Conservation (phyloP, 176 grass and related monocot species). For the Urochloa ruziziensis region DNA sequence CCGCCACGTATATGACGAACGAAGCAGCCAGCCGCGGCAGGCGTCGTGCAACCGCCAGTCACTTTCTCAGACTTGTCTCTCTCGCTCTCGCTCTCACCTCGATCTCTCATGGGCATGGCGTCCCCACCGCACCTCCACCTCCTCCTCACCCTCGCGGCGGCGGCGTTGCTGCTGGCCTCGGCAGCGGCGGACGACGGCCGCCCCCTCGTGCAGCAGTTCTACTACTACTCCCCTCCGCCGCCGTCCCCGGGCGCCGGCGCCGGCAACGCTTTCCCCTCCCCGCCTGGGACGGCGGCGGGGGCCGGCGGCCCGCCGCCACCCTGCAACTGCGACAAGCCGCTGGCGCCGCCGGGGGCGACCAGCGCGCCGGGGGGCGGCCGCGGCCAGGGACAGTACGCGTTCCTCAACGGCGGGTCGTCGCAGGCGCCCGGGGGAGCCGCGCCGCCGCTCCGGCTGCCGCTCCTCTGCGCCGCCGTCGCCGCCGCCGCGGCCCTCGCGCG, state of each 20-base stretch:
- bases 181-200: conserved; percentile 1
- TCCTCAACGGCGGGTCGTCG: conserved; percentile 30
- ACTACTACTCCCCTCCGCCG: conserved; percentile 57
- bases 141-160: neutral
- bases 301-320: neutral
- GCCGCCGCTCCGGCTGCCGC: neutral
- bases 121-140: too few species aligned
- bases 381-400: neutral
- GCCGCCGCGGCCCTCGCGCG: neutral
- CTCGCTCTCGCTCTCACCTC: neutral
- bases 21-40: too few species aligned
- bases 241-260: neutral
- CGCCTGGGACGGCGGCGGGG: neutral
- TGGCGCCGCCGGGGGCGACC: neutral
- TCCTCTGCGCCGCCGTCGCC: neutral
- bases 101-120: neutral
- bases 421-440: neutral
- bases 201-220: conserved; percentile 15
- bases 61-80: too few species aligned
- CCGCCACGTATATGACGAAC: neutral
- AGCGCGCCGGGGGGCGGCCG: neutral
- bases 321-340: neutral
- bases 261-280: neutral
- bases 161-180: neutral
- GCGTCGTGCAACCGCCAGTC: too few species aligned